Evolutionary conservation across 139 green algal genomes (phyloP).

Genomic region (Zygnema circumcarinatum): DNA sequence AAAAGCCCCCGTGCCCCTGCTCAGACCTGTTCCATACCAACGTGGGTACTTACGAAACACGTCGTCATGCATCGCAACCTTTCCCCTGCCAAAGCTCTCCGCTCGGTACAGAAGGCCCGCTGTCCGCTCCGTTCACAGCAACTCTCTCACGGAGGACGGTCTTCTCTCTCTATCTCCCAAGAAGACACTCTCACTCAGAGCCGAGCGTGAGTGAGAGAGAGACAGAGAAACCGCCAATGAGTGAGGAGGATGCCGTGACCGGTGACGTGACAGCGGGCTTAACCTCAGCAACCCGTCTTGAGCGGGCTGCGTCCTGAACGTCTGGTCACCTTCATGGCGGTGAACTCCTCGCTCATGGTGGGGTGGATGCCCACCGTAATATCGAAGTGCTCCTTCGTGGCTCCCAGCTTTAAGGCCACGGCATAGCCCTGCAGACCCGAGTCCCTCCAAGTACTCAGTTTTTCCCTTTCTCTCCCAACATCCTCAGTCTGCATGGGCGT

Average conservation of each 20-base stretch:
- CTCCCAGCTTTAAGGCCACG: slow-evolving; percentile 89
- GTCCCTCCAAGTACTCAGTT: slow-evolving; percentile 42
- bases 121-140: background rate
- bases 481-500: slow-evolving; percentile 58
- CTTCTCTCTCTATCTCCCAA: background rate
- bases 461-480: slow-evolving; percentile 62
- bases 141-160: no score
- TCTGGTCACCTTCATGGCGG: slow-evolving; percentile 66
- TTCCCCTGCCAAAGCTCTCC: background rate
- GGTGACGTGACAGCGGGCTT: slow-evolving; percentile 57
- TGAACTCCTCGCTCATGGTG: slow-evolving; percentile 93
- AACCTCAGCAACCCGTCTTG: slow-evolving; percentile 71
- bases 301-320: slow-evolving; percentile 63
- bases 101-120: background rate
- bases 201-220: no score
- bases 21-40: background rate
- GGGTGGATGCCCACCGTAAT: slow-evolving; percentile 90
- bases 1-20: background rate
- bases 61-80: no score
- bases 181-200: background rate
- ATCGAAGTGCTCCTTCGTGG: slow-evolving; percentile 93
- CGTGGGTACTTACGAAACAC: no score
- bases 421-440: slow-evolving; percentile 78
- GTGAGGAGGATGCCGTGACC: no score
- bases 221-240: no score